Evolutionary conservation across 139 green algal genomes (phyloP).

Genomic region (Edaphochlamys debaryana): DNA sequence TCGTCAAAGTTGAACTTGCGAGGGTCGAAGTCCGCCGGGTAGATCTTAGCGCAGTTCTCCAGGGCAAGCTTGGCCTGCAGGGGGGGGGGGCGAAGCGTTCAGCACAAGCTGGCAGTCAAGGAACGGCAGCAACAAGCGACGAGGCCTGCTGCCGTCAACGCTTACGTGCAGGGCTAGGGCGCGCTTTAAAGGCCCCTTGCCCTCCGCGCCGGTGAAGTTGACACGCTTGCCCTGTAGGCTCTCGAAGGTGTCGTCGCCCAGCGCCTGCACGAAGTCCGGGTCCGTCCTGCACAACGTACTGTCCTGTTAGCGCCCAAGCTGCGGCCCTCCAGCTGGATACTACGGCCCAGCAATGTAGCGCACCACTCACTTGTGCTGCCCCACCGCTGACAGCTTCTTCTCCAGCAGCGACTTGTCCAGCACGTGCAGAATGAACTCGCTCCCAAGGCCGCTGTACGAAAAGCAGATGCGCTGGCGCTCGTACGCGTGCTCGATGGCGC

Average conservation of each 20-base stretch:
- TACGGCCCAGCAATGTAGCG: neutral
- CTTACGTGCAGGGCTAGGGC: neutral
- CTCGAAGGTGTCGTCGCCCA: neutral
- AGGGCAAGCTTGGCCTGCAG: neutral
- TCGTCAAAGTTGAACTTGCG: neutral
- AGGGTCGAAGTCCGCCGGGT: slow-evolving; percentile 1
- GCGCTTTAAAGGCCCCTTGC: slow-evolving; percentile 3
- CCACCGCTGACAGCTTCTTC: neutral
- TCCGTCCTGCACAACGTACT: neutral
- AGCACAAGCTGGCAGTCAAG: no score
- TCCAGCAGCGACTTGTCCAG: slow-evolving; percentile 15
- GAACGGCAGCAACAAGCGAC: neutral
- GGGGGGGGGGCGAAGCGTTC: no score
- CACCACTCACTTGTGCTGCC: neutral
- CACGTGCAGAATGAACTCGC: slow-evolving; percentile 4
- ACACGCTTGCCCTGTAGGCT: neutral
- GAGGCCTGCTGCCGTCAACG: neutral
- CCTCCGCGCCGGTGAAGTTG: neutral
- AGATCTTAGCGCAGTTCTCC: neutral
- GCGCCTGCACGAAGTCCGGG: neutral
- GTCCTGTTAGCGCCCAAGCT: neutral
- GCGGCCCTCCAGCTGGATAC: neutral
- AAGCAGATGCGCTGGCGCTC: slow-evolving; percentile 7
- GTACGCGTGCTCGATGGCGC: slow-evolving; percentile 1
- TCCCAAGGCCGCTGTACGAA: neutral